phyloP scores from a whole-genome alignment of 2,329 filamentous ascomycete species.

The Neonectria hederae region DNA sequence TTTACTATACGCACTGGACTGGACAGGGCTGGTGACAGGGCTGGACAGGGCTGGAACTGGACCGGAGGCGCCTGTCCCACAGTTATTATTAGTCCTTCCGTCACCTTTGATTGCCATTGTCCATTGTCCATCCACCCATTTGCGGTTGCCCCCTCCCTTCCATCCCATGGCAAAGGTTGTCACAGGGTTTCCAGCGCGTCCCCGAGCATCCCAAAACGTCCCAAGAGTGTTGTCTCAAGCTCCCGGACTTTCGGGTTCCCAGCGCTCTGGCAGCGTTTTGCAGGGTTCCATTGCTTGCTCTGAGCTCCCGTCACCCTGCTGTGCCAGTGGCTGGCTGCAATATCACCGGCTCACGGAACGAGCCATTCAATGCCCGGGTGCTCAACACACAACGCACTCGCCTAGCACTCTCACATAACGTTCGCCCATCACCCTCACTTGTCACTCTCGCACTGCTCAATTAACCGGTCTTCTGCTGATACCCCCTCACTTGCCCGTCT shows the following conservation, averaged over 20 bases:
- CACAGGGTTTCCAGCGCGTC: too few species aligned
- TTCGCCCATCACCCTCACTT: background rate
- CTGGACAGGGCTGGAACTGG: background rate
- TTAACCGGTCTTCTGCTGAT: background rate
- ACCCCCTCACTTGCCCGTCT: background rate
- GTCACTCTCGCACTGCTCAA: background rate
- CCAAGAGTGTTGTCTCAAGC: background rate
- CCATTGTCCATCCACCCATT: conserved; percentile 2
- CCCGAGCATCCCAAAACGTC: background rate
- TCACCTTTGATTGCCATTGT: conserved; percentile 14
- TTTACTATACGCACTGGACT: background rate
- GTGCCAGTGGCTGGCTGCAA: background rate
- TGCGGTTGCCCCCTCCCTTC: conserved; percentile 18
- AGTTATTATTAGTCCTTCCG: background rate
- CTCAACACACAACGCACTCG: conserved; percentile 1
- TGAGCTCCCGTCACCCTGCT: conserved; percentile 2
- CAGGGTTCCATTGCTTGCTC: conserved; percentile 8
- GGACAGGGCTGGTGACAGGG: too few species aligned
- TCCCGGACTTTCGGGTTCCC: conserved; percentile 6
- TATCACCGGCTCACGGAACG: conserved; percentile 1
- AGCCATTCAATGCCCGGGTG: background rate
- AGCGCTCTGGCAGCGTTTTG: conserved; percentile 13
- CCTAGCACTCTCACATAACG: background rate
- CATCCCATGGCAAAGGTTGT: background rate
- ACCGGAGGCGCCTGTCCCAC: background rate